These are phyloP conservation scores for Phoenix roebelenii DNA, from an alignment of 176 grass and related monocot species.

Conservation along the genomic window DNA sequence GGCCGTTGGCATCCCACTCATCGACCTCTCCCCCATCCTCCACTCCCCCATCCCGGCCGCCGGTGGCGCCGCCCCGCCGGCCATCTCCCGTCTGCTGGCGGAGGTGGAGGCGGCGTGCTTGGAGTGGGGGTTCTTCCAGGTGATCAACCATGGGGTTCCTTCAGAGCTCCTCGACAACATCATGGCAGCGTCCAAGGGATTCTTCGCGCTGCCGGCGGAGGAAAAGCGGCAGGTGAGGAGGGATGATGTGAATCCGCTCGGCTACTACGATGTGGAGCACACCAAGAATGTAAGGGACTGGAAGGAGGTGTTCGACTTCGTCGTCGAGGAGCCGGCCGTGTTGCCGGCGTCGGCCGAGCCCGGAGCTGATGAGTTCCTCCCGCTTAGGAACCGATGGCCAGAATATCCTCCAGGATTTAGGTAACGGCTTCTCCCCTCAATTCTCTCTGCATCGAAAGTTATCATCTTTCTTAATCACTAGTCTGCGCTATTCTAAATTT, in stretches of 20 bases:
- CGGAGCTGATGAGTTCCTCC: conserved; percentile 18
- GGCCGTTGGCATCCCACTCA: conserved; percentile 47
- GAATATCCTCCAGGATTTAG: conserved; percentile 44
- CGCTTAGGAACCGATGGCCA: conserved; percentile 71
- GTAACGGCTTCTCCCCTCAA: neutral
- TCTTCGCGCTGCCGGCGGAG: conserved; percentile 46
- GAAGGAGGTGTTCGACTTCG: conserved; percentile 89
- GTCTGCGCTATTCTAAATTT: no score
- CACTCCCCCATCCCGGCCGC: neutral
- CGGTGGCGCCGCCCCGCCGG: neutral
- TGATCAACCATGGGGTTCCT: conserved; percentile 56
- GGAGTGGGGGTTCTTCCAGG: conserved; percentile 90
- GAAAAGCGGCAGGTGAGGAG: conserved; percentile 36
- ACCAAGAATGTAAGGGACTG: conserved; percentile 96
- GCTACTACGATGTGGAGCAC: conserved; percentile 76
- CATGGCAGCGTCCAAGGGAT: conserved; percentile 31
- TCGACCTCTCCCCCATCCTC: conserved; percentile 58
- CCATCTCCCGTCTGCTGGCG: conserved; percentile 12
- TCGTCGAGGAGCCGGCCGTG: conserved; percentile 8
- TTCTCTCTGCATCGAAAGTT: no score
- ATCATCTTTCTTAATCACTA: no score
- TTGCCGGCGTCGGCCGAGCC: neutral
- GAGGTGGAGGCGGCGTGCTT: conserved; percentile 58
- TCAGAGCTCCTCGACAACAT: conserved; percentile 24
- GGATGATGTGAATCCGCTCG: conserved; percentile 46